These are phyloP conservation scores for Cladosporium halotolerans DNA, from an alignment of 2,329 filamentous ascomycete species.

Conservation along the genomic window DNA sequence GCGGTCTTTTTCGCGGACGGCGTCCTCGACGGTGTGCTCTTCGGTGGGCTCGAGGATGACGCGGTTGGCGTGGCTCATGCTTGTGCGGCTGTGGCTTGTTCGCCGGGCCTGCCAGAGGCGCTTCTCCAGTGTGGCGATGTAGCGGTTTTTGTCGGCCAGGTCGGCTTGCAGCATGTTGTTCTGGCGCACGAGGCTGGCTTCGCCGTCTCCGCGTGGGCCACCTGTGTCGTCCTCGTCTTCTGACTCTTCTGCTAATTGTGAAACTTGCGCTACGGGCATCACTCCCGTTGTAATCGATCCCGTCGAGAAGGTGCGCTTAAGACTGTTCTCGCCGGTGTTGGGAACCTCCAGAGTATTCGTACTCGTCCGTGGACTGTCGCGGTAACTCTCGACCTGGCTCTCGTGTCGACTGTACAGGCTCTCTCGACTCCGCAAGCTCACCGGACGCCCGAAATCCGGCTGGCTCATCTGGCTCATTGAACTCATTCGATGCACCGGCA, in stretches of 20 bases:
- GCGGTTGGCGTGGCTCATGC: conserved; percentile 59
- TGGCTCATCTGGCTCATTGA: conserved; percentile 30
- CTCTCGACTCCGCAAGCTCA: conserved; percentile 27
- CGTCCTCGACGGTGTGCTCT: conserved; percentile 62
- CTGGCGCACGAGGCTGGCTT: conserved; percentile 74
- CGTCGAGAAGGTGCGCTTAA: conserved; percentile 24
- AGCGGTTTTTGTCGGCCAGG: conserved; percentile 91
- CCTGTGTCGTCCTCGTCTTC: conserved; percentile 43
- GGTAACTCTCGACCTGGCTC: conserved; percentile 21
- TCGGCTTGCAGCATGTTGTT: conserved; percentile 92
- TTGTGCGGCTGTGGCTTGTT: conserved; percentile 82
- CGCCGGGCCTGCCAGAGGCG: conserved; percentile 82
- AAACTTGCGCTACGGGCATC: conserved; percentile 24
- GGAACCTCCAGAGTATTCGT: conserved; percentile 35
- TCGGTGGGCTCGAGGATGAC: conserved; percentile 40
- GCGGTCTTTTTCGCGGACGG: conserved; percentile 79
- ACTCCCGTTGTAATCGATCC: conserved; percentile 27
- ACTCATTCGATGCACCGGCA: conserved; percentile 34
- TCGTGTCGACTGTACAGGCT: conserved; percentile 19
- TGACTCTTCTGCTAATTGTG: conserved; percentile 28
- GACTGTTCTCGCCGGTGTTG: conserved; percentile 19
- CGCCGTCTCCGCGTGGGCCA: conserved; percentile 81
- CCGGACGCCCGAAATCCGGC: conserved; percentile 24
- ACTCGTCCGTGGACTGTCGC: conserved; percentile 4
- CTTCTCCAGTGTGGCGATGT: conserved; percentile 90